Percentiles rank a stretch among this genome's conserved stretches.
Evolutionary conservation across 2,329 filamentous ascomycete genomes (phyloP).

Genomic region (Byssochlamys sp.): DNA sequence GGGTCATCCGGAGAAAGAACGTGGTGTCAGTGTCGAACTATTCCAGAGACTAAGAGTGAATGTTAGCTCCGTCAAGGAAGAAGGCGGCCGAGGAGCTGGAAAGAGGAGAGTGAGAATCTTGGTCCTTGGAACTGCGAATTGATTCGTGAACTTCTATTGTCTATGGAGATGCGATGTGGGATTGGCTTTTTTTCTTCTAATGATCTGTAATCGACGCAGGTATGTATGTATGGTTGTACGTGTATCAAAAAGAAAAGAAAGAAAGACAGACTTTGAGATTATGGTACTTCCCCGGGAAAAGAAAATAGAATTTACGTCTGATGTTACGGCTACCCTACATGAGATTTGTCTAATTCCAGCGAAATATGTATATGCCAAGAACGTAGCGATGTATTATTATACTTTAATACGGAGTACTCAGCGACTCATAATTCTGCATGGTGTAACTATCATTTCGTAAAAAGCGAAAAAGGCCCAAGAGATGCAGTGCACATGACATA

Average conservation of each 20-base stretch:
- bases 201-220: neutral
- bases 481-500: too few species aligned
- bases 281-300: neutral
- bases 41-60: conserved; percentile 86
- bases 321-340: neutral
- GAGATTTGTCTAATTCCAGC: neutral
- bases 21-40: conserved; percentile 56
- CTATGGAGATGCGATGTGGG: neutral
- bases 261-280: neutral
- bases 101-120: conserved; percentile 59
- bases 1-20: conserved; percentile 30
- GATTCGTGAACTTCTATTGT: neutral
- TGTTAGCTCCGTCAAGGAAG: conserved; percentile 87
- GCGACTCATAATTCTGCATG: neutral
- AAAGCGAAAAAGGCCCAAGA: too few species aligned
- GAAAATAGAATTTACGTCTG: neutral
- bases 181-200: neutral
- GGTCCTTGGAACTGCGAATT: conserved; percentile 20
- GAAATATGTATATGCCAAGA: neutral
- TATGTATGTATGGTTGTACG: too few species aligned
- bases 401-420: too few species aligned
- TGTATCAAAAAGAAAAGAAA: too few species aligned
- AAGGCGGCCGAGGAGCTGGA: conserved; percentile 61
- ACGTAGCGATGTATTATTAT: too few species aligned
- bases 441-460: neutral